Base-by-base conservation (phyloP, 1,139 yeast genomes). In the Magnusiomyces clavatus region DNA sequence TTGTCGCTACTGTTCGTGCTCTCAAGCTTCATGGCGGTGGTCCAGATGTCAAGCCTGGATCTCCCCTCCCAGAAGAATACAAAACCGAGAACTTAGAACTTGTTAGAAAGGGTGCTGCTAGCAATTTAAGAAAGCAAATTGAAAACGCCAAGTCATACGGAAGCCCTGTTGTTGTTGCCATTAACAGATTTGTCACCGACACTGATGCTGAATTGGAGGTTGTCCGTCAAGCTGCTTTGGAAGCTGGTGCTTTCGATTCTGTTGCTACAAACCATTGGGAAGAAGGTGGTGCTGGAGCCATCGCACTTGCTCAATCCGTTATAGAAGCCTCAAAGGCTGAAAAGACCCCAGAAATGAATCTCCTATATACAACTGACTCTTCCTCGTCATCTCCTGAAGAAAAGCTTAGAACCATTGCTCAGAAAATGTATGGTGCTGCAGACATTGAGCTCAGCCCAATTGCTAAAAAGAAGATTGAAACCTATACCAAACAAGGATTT, bases 21-120 rank as follows among this genome's bases (percentile, higher is more conserved):
- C 80, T 92, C 70, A 92, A 92, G 74, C 88, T 88, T 48, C 98
- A 92, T 69, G 98, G 98, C 61, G 98, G 97, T 66, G 98, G 96
- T 57, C 96, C 97, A 41, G 96, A 88, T 64, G 97, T 92, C 59
- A 87, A 87, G 71, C 96, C 98, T 47, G 97, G 97, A 65, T 83
- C 86, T 52, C 83, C 95, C 59, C 78, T 92, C 67, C 95, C 97
- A 56, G 76, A 81, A 51, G 97, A 81, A 65, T 92, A 92, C 74
- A 77, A 86, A 53, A 78, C 78, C 64, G 98, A 92, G 73, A 86
- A 92, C 69, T 77, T 83, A 53, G 97, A 88, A 54, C 77, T 90
- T 68, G 80, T 92, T 64, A 76, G 81, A 62, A 77, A 76, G 58
- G 98, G 98, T 53, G 86, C 96, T 67, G 80, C 88, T 58, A 24